Evolutionary conservation across 768 basidiomycete species (phyloP).

Genomic region (Termitomyces sp.): DNA sequence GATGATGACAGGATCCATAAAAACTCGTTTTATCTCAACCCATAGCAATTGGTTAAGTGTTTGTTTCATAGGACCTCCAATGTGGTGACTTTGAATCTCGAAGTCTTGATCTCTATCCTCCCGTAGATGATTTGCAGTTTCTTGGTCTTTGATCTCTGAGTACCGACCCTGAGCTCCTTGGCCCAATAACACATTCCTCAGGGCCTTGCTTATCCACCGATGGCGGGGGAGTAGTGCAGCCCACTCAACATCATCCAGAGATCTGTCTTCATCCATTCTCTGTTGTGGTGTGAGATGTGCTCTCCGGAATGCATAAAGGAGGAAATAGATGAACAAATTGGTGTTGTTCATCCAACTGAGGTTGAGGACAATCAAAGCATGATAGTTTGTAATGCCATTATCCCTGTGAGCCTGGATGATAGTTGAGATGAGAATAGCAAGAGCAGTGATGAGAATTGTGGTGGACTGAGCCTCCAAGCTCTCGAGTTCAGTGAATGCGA

Average conservation of each 20-base stretch:
- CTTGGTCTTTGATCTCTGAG: too few relatives aligned
- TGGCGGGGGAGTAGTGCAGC: not conserved
- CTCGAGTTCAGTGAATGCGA: constrained; percentile 17
- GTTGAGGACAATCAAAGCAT: constrained; percentile 7
- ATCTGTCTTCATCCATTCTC: not conserved
- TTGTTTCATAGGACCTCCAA: not conserved
- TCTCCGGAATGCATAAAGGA: not conserved
- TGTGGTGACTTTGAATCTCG: not conserved
- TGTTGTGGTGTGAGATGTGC: not conserved
- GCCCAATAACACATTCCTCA: not conserved
- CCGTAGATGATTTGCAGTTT: too few relatives aligned
- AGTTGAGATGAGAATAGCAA: constrained; percentile 22
- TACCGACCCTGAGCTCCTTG: too few relatives aligned
- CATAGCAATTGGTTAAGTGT: not conserved
- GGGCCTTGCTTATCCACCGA: not conserved
- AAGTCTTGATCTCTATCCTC: not conserved
- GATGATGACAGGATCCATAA: not conserved
- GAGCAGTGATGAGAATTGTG: constrained; percentile 5
- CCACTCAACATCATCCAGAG: not conserved
- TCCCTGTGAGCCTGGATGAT: constrained; percentile 17
- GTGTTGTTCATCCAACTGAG: constrained; percentile 6
- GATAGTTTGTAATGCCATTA: not conserved
- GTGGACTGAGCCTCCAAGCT: constrained; percentile 3
- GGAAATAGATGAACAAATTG: not conserved
- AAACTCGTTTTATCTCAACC: not conserved